Evolutionary conservation across 345 rosid genomes (phyloP).

Genomic region (Salix udensis): DNA sequence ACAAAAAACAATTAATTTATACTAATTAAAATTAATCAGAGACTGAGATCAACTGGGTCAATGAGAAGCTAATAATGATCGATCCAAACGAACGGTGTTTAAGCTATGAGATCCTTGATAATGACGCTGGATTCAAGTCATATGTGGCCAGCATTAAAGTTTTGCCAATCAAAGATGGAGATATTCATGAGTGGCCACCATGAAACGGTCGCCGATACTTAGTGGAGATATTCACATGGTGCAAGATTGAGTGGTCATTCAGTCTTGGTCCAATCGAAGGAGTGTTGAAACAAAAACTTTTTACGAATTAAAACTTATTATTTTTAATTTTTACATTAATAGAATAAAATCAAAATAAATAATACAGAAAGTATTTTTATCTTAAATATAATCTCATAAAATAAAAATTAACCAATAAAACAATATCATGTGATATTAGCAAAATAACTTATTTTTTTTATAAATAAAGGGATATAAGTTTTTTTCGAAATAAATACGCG

Average conservation of each 20-base stretch:
- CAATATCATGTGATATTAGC: too few species aligned
- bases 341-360: too few species aligned
- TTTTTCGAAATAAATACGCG: too few species aligned
- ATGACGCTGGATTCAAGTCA: slow-evolving; percentile 44
- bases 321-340: too few species aligned
- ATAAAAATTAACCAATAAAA: too few species aligned
- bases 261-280: not conserved
- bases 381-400: too few species aligned
- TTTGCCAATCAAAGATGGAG: not conserved
- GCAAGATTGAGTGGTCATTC: not conserved
- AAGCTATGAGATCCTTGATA: slow-evolving; percentile 35
- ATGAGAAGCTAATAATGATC: not conserved
- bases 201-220: slow-evolving; percentile 24
- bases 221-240: not conserved
- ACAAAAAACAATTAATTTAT: too few species aligned
- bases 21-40: not conserved
- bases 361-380: too few species aligned
- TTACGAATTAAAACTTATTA: too few species aligned
- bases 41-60: not conserved
- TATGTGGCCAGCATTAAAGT: slow-evolving; percentile 46
- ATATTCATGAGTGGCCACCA: slow-evolving; percentile 37
- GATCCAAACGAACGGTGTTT: not conserved
- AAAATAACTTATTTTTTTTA: too few species aligned
- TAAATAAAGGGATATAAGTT: too few species aligned
- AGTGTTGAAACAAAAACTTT: too few species aligned